Base-by-base conservation (phyloP, 192 early-diverging fungal species). In the Rhizoclosmatium sp. region DNA sequence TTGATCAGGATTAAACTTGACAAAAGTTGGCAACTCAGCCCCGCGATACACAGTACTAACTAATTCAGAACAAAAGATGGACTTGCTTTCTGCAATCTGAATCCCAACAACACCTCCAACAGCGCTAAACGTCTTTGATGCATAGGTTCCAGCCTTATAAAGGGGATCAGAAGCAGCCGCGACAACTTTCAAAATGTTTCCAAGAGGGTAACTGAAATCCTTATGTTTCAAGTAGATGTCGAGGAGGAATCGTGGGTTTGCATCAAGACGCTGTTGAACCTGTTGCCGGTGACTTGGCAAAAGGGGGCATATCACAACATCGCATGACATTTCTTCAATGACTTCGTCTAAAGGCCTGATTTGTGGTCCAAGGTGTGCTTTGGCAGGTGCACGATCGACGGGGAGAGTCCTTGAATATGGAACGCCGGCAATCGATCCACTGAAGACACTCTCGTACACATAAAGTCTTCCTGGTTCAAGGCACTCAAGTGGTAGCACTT, bases 11-110 rank as follows among this genome's bases (percentile, higher is more conserved):
- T 46, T 45, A 4, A 62, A 39, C 16, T 31, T 62, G 10, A 23
- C 39, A 79, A 84, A 84, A 10, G 76, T 76, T n/a, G 49, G 39
- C 14, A 84, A 5, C 16, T 65, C 76, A 66, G 82, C 14, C 9
- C 4, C 40, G 21, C 60, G 5, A 39, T 75, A 84, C 3, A 84
- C 46, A 14, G 67, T 59, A 14, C 81, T 80, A 3, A 81, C 80
- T 10, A 84, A 59, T 59, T 84, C 79, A 23, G 60, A 68, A 59
- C 83, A 84, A 82, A 84, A 84, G 45, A 84, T 76, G n/a, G 7
- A 16, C 14, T 69, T 69, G 7, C 16, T 46, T 4, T 69, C 46
- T 3, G 39, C 14, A 1, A 44, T 16, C 14, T 23, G 12, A 39
- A 39, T 12, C 64, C 39, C 12, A 19, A 12, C n/a, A 9, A 16